phyloP scores from a whole-genome alignment of 2,329 filamentous ascomycete genomes.

The Nakataea oryzae region DNA sequence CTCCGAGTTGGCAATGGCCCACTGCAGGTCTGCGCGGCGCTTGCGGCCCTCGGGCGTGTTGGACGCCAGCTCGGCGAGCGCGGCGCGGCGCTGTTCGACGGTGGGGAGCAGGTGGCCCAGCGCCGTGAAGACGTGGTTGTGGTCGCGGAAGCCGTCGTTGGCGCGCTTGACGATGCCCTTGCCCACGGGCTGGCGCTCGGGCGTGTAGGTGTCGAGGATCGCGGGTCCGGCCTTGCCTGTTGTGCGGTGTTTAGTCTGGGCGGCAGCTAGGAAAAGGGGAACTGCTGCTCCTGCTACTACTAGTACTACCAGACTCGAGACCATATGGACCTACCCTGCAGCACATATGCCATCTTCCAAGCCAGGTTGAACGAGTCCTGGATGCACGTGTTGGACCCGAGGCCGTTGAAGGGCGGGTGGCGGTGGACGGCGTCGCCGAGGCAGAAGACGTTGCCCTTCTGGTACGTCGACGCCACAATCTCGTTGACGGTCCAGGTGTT shows the following conservation, averaged over 20 bases:
- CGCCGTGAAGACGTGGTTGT: constrained; percentile 31
- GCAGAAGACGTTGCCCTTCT: constrained; percentile 27
- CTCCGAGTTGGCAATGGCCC: constrained; percentile 28
- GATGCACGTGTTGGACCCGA: constrained; percentile 49
- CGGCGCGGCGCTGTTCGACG: constrained; percentile 23
- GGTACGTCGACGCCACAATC: constrained; percentile 46
- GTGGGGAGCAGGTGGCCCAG: constrained; percentile 30
- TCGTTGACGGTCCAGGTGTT: constrained; percentile 53
- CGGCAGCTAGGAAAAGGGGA: no score
- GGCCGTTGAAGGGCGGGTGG: constrained; percentile 45
- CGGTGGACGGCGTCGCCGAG: constrained; percentile 48
- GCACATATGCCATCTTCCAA: constrained; percentile 42
- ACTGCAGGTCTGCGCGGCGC: constrained; percentile 26
- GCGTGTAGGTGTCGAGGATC: constrained; percentile 30
- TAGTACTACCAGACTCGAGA: no score
- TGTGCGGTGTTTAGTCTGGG: constrained; percentile 6
- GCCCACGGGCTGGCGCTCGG: constrained; percentile 39
- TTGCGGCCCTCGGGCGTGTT: constrained; percentile 23
- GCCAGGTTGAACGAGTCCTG: constrained; percentile 46
- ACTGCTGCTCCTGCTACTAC: no score
- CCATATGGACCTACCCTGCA: neutral
- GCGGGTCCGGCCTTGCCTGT: constrained; percentile 21
- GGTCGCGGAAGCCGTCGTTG: constrained; percentile 45
- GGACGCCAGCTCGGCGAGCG: constrained; percentile 29
- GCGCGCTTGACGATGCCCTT: constrained; percentile 38